Evolutionary conservation across 208 protist genomes (phyloP), one percentile per base, ranked within the genome.

Genomic region (Crithidia mellificae): DNA sequence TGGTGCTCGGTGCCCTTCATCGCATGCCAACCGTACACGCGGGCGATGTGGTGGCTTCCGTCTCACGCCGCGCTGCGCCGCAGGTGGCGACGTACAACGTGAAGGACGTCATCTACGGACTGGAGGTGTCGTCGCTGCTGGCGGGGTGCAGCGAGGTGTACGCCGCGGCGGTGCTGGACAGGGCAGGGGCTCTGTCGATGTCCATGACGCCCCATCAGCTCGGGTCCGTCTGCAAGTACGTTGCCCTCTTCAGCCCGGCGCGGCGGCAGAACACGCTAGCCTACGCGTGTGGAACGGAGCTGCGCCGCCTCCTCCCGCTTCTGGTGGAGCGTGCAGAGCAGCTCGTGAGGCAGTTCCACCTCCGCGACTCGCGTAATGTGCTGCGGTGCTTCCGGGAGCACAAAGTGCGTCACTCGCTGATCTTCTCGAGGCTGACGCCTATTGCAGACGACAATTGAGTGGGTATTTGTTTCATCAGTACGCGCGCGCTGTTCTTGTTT

Each of bases 381-480:
- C 77, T 96, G 43, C 75, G 82, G 15, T 96, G 91, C 64, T 71
- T 96, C 9, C 61, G 78, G 6, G 65, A 90, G 55, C 86, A 94
- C 70, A 84, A 85, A 20, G 78, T 93, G 9, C 83, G 83, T 4
- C 91, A 96, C 54, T 78, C 88, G 2, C 57, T 94, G n/a, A 75
- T 94, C n/a, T 90, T 96, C 46, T 83, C 91, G 11, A 80, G 80
- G 5, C 78, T 95, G 7, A 88, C 79, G 0, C 78, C 85, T 0
- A n/a, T 90, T 7, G 80, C 64, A 2, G 64, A 50, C 0, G 67
- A 79, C 41, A 44, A 4, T n/a, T 76, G 74, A 61, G 34, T 38
- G n/a, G n/a, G n/a, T n/a, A n/a, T n/a, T n/a, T n/a, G n/a, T n/a
- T n/a, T n/a, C n/a, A n/a, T n/a, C n/a, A n/a, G n/a, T n/a, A n/a